These are phyloP conservation scores for Aurifilum marmelostoma DNA, from an alignment of 2,329 filamentous ascomycete species.

Conservation along the genomic window DNA sequence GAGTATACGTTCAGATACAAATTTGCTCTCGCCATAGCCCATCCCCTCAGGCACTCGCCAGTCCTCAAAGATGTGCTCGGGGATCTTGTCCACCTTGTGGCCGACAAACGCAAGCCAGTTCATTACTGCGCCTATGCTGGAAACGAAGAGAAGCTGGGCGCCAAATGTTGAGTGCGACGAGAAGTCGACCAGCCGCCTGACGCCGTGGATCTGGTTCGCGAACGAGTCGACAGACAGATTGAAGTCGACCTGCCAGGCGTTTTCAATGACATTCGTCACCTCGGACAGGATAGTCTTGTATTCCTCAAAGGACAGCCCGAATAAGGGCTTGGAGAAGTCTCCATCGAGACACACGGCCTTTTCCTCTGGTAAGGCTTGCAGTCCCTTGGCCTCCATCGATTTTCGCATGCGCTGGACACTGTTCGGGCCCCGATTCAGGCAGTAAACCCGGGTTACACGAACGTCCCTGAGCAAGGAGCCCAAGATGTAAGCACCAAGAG, in stretches of 20 bases:
- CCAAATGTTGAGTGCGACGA: slow-evolving; percentile 18
- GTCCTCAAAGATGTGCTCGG: slow-evolving; percentile 44
- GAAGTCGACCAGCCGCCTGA: slow-evolving; percentile 16
- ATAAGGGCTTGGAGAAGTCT: slow-evolving; percentile 15
- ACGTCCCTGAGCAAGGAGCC: slow-evolving; percentile 12
- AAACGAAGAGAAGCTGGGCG: slow-evolving; percentile 45
- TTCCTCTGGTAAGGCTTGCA: neutral
- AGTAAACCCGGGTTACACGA: slow-evolving; percentile 8
- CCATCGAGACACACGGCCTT: slow-evolving; percentile 13
- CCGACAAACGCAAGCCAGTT: slow-evolving; percentile 37
- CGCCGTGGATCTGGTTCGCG: neutral
- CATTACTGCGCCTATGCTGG: slow-evolving; percentile 45
- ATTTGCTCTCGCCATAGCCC: slow-evolving; percentile 51
- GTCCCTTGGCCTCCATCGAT: slow-evolving; percentile 8
- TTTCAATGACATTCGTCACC: slow-evolving; percentile 15
- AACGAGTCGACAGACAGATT: slow-evolving; percentile 19
- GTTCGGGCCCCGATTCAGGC: slow-evolving; percentile 20
- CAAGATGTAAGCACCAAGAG: slow-evolving; percentile 22
- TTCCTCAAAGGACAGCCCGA: slow-evolving; percentile 10
- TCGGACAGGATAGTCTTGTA: slow-evolving; percentile 13
- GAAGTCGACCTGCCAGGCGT: slow-evolving; percentile 24
- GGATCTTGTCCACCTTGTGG: slow-evolving; percentile 36
- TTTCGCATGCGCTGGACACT: slow-evolving; percentile 16
- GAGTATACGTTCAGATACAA: slow-evolving; percentile 46
- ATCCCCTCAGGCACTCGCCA: slow-evolving; percentile 34